A percentile compares a stretch with the other conserved stretches of the same genome.
These are phyloP conservation scores for Colletotrichum paranaense DNA, from an alignment of 2,329 filamentous ascomycete genomes.

Conservation along the genomic window DNA sequence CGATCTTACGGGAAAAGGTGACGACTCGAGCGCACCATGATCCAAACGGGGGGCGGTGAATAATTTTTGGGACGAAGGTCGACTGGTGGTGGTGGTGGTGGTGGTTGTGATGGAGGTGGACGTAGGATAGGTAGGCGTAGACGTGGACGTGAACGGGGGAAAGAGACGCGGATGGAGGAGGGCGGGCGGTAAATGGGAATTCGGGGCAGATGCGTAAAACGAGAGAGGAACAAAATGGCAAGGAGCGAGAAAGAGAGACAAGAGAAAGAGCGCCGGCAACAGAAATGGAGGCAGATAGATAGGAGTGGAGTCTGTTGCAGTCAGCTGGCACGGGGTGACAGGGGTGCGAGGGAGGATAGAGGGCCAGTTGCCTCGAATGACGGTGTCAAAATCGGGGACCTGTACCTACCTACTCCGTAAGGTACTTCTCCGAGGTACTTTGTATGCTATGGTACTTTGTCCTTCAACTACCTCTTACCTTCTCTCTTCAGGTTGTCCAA, in stretches of 20 bases:
- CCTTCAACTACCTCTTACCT: not conserved
- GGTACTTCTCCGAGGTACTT: not conserved
- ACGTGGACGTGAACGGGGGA: not conserved
- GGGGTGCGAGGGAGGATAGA: constrained; percentile 10
- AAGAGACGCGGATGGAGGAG: constrained; percentile 13
- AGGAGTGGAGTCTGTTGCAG: constrained; percentile 35
- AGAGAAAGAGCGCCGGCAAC: not conserved
- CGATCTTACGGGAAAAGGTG: constrained; percentile 25
- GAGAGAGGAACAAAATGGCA: constrained; percentile 21
- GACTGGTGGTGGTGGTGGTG: not conserved
- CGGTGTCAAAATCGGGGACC: constrained; percentile 29
- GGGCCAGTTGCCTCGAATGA: constrained; percentile 29
- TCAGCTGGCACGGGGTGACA: constrained; percentile 36
- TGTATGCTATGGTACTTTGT: not conserved
- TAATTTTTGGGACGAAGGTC: constrained; percentile 5
- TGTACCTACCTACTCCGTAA: not conserved
- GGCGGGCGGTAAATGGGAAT: not conserved
- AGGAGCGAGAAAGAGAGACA: constrained; percentile 30
- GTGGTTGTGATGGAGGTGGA: too few species aligned
- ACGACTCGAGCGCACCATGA: constrained; percentile 32
- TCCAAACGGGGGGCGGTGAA: constrained; percentile 22
- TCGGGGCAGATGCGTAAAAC: constrained; percentile 23
- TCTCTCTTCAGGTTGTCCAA: not conserved
- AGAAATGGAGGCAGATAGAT: constrained; percentile 34
- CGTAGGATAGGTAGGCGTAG: too few species aligned